phyloP scores from a whole-genome alignment of 768 basidiomycete species.

The Tephrocybe rancida region DNA sequence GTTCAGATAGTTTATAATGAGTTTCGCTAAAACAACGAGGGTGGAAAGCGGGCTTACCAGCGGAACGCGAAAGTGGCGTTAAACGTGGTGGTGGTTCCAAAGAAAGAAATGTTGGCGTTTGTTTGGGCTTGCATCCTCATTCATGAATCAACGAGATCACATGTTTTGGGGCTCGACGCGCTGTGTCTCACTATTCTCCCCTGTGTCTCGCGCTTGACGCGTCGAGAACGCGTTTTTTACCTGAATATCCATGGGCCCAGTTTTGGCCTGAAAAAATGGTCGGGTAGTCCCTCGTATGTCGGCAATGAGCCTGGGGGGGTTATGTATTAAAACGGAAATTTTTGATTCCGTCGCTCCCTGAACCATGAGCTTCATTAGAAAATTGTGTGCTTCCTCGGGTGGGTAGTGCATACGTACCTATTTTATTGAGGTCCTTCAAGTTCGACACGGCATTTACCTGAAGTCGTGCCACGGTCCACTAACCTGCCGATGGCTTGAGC shows the following conservation, averaged over 20 bases:
- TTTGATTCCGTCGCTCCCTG: no score
- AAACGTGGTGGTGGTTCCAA: conserved; percentile 44
- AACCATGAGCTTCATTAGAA: no score
- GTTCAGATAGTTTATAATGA: neutral
- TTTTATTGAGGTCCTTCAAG: no score
- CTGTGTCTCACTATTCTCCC: conserved; percentile 6
- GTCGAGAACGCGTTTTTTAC: conserved; percentile 13
- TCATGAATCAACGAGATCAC: conserved; percentile 27
- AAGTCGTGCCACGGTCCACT: no score
- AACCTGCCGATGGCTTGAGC: no score
- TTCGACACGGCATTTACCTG: no score
- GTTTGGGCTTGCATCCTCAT: conserved; percentile 32
- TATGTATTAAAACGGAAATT: no score
- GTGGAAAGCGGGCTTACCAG: conserved; percentile 16
- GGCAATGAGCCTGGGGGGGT: no score
- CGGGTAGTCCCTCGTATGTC: neutral
- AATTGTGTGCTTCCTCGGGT: no score
- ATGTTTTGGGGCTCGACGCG: conserved; percentile 18
- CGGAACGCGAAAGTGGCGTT: conserved; percentile 33
- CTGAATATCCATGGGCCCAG: neutral
- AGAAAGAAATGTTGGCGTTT: conserved; percentile 40
- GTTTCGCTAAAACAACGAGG: neutral
- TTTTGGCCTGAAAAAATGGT: neutral
- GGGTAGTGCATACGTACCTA: no score
- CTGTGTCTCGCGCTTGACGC: conserved; percentile 12